phyloP scores from a whole-genome alignment of 2,329 filamentous ascomycete species.

The Lachnellula hyalina region DNA sequence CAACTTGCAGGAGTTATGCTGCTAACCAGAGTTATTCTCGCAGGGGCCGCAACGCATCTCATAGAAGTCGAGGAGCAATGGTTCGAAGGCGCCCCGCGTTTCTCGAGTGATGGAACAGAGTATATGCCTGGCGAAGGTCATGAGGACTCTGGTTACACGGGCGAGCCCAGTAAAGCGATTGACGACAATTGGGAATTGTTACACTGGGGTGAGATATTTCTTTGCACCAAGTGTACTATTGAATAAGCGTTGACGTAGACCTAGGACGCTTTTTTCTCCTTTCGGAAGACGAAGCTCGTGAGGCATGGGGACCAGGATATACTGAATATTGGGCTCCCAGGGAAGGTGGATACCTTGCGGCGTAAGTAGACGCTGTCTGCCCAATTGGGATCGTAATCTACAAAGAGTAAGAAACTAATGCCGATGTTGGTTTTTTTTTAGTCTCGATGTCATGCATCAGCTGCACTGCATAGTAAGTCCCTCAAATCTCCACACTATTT shows the following conservation, averaged over 20 bases:
- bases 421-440: no score
- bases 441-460: neutral
- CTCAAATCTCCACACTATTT: no score
- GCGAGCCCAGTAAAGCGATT: neutral
- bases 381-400: no score
- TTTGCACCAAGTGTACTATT: neutral
- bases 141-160: neutral
- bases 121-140: neutral
- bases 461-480: neutral
- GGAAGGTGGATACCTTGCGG: neutral
- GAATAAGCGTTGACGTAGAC: neutral
- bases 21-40: no score
- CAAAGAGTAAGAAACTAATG: no score
- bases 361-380: no score
- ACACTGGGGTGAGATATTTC: neutral
- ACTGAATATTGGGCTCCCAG: neutral
- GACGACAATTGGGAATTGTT: neutral
- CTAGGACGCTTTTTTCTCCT: neutral
- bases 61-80: no score
- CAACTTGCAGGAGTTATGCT: no score
- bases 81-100: neutral
- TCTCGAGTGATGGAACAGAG: neutral
- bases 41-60: no score
- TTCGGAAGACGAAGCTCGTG: neutral
- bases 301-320: neutral